Conservation (phyloP, 176 grass and related monocot genomes). For the Oryza punctata region DNA sequence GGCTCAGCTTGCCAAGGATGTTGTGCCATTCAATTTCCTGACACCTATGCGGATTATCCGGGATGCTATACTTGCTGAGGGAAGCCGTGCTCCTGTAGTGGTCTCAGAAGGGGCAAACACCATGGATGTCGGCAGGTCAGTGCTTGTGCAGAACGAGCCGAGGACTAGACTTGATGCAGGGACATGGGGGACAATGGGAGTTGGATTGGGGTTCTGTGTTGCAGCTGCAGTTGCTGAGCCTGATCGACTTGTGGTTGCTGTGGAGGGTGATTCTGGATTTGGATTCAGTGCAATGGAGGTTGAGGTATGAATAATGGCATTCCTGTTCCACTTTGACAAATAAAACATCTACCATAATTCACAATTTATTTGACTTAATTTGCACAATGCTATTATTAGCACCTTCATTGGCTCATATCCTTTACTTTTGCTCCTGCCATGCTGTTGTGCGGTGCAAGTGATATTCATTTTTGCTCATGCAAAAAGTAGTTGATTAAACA, state of each 20-base stretch:
- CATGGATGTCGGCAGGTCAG: conserved; percentile 91
- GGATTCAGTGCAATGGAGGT: conserved; percentile 98
- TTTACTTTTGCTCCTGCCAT: background rate
- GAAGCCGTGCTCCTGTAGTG: conserved; percentile 67
- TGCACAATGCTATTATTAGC: background rate
- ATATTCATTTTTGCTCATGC: background rate
- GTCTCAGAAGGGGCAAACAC: conserved; percentile 94
- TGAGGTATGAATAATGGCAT: conserved; percentile 61
- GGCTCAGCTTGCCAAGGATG: conserved; percentile 63
- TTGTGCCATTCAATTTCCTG: conserved; percentile 93
- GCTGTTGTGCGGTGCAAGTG: background rate
- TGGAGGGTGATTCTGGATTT: conserved; percentile 95
- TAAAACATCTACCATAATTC: background rate
- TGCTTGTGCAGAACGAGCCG: conserved; percentile 94
- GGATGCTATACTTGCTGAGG: conserved; percentile 76
- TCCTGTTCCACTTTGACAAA: background rate
- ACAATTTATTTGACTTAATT: background rate
- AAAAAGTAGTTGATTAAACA: conserved; percentile 1
- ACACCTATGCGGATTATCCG: conserved; percentile 86
- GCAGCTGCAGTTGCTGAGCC: conserved; percentile 79
- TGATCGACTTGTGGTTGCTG: conserved; percentile 76
- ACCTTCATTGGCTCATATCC: background rate
- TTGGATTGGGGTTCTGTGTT: conserved; percentile 92
- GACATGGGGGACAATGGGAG: conserved; percentile 96
- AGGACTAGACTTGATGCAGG: conserved; percentile 93